Evolutionary conservation across 140 eudicot species (phyloP), one percentile per base, ranked within the genome.

Genomic region (Eryngium alpinum): DNA sequence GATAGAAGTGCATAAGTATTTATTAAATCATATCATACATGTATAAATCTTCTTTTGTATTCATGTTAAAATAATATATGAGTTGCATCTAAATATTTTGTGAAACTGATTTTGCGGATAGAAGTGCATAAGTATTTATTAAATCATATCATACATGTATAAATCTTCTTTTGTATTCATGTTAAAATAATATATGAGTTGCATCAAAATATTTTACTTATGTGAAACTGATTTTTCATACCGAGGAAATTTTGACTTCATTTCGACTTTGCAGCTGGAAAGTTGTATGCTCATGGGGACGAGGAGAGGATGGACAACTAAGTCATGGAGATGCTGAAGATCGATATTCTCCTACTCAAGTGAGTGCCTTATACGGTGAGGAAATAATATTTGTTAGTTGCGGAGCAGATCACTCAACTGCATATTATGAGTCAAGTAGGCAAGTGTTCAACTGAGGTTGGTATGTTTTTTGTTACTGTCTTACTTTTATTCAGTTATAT

Each of bases 281-380:
- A 90, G 85, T 91, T 83, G 94, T 95, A 50, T 95, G 99, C 90
- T 95, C 98, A 17, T 95, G 99, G 99, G 99, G 99, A 85, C 88
- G 97, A 84, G 99, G 99, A 83, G 99, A 95, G 85, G 99, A 95
- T 82, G 99, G 99, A 31, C 99, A 95, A 74, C 84, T 95, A 62
- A 98, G 99, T 29, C 97, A 87, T 59, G 99, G 98, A 31, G 99
- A 95, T 86, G 97, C 97, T 75, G 99, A 93, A 91, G 99, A 95
- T 81, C 90, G 97, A 75, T 80, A 87, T 53, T 85, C 88, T 75
- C 99, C 99, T 43, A 91, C 94, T 82, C 98, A 88, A 52, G 75
- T 95, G 87, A 92, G 96, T 90, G 97, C 97, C 78, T 87, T 95
- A 83, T 92, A 88, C 87, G 97, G 86, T 9, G 89, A 84, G 79